Evolutionary conservation across 2,329 filamentous ascomycete genomes (phyloP), one percentile per base, ranked within the genome.

Genomic region (Fusarium brachygibbosum): DNA sequence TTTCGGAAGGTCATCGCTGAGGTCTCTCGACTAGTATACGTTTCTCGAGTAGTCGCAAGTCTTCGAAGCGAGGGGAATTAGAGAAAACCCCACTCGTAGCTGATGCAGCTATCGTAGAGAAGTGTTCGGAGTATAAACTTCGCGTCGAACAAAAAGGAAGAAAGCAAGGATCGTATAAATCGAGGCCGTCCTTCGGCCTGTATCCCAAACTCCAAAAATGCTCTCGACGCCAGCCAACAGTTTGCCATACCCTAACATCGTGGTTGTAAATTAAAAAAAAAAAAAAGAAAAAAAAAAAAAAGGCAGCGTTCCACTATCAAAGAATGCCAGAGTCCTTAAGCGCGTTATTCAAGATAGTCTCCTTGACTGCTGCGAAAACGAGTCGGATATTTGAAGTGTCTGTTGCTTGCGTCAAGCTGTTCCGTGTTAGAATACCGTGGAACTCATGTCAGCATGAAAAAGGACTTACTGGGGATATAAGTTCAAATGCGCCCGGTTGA

Each of bases 351-450:
- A 99, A 84, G 76, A 99, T 99, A 34, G 96, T 99, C 82, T 99
- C 96, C 80, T 99, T 99, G 64, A 99, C 96, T 11, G 96, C 96
- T 34, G 95, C 96, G 81, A 99, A 99, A 48, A 99, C 96, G 37
- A 99, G 87, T 70, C 96, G 93, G 76, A 99, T 98, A 77, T 99
- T 99, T 53, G 94, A 98, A 6, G 96, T 99, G 79, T 99, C 96
- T 69, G 96, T 99, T 45, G 96, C 96, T 91, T 99, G 96, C 34
- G 96, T 99, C 67, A 99, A 88, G 81, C 95, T 98, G 74, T 19
- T 1, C 9, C 12, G 28, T 51, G 69, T 77, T 63, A 76, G 70
- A 40, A 28, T 35, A 29, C 7, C 16, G 16, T 14, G 28, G 19
- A 11, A n/a, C 17, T 41, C 14, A 37, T 60, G 16, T 35, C 19